Conservation (phyloP, 2,329 filamentous ascomycete genomes). For the Xylariomycetidae sp. region DNA sequence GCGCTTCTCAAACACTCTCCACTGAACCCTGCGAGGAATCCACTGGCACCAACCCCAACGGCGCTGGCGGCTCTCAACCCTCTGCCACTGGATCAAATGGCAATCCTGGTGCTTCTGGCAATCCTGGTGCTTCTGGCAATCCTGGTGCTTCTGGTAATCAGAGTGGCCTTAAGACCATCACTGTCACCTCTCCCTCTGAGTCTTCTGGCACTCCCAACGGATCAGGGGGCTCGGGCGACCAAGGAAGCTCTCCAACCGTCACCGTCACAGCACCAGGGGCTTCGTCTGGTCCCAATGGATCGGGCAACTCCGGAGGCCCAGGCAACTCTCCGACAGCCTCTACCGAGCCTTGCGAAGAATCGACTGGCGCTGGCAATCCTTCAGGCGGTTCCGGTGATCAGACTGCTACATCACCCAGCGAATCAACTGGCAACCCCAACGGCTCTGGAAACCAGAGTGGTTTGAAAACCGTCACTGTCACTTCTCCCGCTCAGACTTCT, state of each 20-base stretch:
- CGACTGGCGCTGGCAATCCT: background rate
- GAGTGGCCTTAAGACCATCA: no score
- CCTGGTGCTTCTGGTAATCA: no score
- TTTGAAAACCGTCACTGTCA: conserved; percentile 13
- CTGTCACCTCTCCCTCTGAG: conserved; percentile 3
- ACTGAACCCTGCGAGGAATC: no score
- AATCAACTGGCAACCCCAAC: conserved; percentile 6
- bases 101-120: no score
- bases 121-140: background rate
- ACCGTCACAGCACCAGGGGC: conserved; percentile 10
- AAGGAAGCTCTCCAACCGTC: conserved; percentile 7
- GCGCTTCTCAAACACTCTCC: no score
- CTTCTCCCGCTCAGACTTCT: conserved; percentile 5
- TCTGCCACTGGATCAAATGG: no score
- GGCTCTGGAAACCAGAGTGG: conserved; percentile 6
- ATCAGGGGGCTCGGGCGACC: no score
- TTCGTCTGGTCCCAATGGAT: conserved; percentile 6
- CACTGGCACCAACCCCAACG: no score
- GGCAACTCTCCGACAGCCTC: background rate
- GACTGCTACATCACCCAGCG: conserved; percentile 4
- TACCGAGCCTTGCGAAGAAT: background rate
- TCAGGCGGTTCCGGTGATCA: background rate
- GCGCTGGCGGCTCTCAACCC: no score
- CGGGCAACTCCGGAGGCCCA: no score
- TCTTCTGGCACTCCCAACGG: no score